Base-by-base conservation (phyloP, 1,139 yeast genomes). In the Yamadazyma diddensiae region DNA sequence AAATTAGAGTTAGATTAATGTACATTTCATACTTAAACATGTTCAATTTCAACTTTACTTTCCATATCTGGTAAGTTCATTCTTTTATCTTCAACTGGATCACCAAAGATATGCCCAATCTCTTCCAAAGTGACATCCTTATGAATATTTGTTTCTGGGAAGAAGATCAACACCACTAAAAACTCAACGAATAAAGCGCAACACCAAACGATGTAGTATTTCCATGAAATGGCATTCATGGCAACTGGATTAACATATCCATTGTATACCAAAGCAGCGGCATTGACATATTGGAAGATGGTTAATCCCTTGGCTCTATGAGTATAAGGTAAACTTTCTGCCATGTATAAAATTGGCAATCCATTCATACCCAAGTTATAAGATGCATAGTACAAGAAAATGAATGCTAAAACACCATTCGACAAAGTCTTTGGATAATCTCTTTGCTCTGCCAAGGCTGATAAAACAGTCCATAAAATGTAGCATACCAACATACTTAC, bases 191-290 rank as follows among this genome's bases (percentile, higher is more conserved):
- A 60, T 26, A 66, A 43, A 24, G 60, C 45, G 50, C 69, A 61
- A 42, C 70, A 57, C 52, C 50, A 75, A 8, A 77, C 78, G 43
- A 76, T 73, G 51, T 77, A 77, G 56, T 74, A 77, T 47, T 71
- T 74, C 79, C 81, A 76, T 26, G 61, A 62, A 42, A 77, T 70
- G 21, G 70, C 70, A 36, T 65, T 76, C 75, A 77, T 69, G 19
- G 79, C 82, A 49, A 77, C 65, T 8, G 81, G 74, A 47, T 74
- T 75, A 33, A 74, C 79, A 49, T 67, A 76, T 24, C 74, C 55
- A 33, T 55, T 55, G 36, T 43, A 53, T 28, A 52, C 28, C 22
- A 46, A 31, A 14, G 45, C 37, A 15, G 48, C 11, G 19, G 57
- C 57, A 37, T 54, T 60, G 14, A 55, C 45, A 20, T 59, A 42